Evolutionary conservation across 2,329 filamentous ascomycete genomes (phyloP), one percentile per base, ranked within the genome.

Genomic region (Diaporthe sp.): DNA sequence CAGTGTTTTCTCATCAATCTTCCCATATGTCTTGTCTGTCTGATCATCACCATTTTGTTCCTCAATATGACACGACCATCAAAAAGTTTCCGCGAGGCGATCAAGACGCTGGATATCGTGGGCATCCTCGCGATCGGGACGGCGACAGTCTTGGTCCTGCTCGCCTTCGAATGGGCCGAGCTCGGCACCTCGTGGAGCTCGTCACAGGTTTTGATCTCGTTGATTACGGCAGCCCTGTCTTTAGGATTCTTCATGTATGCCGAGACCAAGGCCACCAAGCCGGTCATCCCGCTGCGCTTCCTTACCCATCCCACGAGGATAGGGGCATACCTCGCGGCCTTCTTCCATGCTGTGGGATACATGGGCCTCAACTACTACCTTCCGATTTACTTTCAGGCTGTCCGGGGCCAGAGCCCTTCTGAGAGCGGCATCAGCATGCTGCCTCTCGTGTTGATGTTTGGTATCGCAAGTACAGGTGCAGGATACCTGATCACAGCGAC

Each of bases 391-490:
- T 82, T 82, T 72, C 81, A 82, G 73, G 75, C 80, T 2, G 80
- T 81, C 15, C 79, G 80, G 68, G 80, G 81, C 1, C 78, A 79
- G 27, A 77, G 76, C 1, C 78, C 81, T 4, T 77, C 79, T 1
- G 66, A 82, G 73, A 83, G 81, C 47, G 81, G 81, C 42, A 78
- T 83, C 6, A 80, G 81, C 66, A 76, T 82, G 77, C 73, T 83
- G 59, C 81, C 81, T 79, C 35, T 27, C 78, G 42, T 78, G 79
- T 81, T 93, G n/a, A 87, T 91, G 0, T 92, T 92, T 56, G 87
- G 91, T 0, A 90, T 93, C 58, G 84, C 90, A 1, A 73, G 72
- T 25, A 73, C 72, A 0, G 72, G 66, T 4, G 65, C 63, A 12
- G 72, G 72, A 0, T 73, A 73, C 19, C 55, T 73, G 39, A 73